phyloP scores from a whole-genome alignment of 2,329 filamentous ascomycete genomes.

The Colletotrichum spinosum region DNA sequence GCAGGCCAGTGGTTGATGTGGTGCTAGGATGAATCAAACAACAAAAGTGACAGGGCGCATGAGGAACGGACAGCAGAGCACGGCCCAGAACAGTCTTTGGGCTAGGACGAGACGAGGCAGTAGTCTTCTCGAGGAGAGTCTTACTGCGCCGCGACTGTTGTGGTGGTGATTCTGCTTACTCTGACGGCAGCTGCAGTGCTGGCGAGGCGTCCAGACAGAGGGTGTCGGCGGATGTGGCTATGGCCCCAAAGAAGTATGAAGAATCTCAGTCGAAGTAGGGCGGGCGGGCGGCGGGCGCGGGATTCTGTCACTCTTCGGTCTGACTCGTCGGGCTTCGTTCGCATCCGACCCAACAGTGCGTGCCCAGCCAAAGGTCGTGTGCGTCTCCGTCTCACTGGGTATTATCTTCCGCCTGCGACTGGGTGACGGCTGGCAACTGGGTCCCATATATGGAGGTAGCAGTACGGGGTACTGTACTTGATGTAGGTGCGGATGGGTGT shows the following conservation, averaged over 20 bases:
- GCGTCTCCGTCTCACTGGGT: conserved; percentile 20
- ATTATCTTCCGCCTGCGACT: conserved; percentile 3
- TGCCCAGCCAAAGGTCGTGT: conserved; percentile 20
- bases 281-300: conserved; percentile 17
- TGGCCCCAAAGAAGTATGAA: conserved; percentile 16
- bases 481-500: too few relatives aligned
- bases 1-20: too few relatives aligned
- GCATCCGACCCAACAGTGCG: conserved; percentile 23
- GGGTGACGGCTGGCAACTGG: conserved; percentile 2
- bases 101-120: conserved; percentile 1
- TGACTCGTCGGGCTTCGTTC: conserved; percentile 28
- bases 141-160: background rate
- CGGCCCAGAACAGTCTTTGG: too few relatives aligned
- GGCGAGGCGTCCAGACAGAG: conserved; percentile 13
- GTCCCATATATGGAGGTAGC: conserved; percentile 10
- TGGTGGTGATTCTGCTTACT: background rate
- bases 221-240: conserved; percentile 16
- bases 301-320: conserved; percentile 9
- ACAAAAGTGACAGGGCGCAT: too few relatives aligned
- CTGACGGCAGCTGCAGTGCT: conserved; percentile 2
- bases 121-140: background rate
- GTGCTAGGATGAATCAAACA: background rate
- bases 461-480: too few relatives aligned
- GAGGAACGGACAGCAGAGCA: too few relatives aligned
- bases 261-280: conserved; percentile 12